Evolutionary conservation across 352 stramenopile genomes (phyloP), one percentile per base, ranked within the genome.

Genomic region (Phytophthora foliorum): DNA sequence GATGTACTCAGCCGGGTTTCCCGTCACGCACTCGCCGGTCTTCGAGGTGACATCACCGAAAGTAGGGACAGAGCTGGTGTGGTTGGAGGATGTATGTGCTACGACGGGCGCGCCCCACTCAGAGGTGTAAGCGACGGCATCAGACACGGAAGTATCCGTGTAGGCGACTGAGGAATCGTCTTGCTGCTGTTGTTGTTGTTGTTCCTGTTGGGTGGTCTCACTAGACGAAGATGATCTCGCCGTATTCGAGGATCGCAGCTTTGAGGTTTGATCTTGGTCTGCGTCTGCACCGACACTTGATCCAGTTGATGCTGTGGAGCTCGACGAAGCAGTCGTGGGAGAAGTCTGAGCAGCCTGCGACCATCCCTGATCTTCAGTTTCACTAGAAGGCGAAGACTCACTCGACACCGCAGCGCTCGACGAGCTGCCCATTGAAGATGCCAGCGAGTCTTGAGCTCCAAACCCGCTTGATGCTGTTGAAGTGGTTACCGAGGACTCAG

Each of bases 21-120:
- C 63, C 1, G 56, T 27, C 21, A 72, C 57, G 25, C 63, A 67
- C 19, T 57, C 57, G 2, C 66, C 66, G 6, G 41, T 13, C 13
- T 61, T 66, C 10, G 58, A 63, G 4, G 59, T 69, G 19, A 69
- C 36, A 21, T 69, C 59, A n/a, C 59, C 66, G 14, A 73, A 65
- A 3, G 59, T 74, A 0, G 63, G 56, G 14, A 57, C 39, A 14
- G 45, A 24, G 25, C 54, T 64, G n/a, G 21, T 48, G 44, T 46
- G 42, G 16, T 72, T 72, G 2, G 56, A 57, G 4, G 46, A 45
- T 3, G 57, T 72, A n/a, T 57, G 36, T n/a, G 57, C 49, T 27
- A 72, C 64, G 1, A 72, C 25, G 2, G 57, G 57, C 3, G 64
- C 51, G 1, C 64, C 64, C 64, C 64, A 72, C 9, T 31, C 41